Conservation (phyloP, 441 rosid genomes). For the Syzygium syzygioides region DNA sequence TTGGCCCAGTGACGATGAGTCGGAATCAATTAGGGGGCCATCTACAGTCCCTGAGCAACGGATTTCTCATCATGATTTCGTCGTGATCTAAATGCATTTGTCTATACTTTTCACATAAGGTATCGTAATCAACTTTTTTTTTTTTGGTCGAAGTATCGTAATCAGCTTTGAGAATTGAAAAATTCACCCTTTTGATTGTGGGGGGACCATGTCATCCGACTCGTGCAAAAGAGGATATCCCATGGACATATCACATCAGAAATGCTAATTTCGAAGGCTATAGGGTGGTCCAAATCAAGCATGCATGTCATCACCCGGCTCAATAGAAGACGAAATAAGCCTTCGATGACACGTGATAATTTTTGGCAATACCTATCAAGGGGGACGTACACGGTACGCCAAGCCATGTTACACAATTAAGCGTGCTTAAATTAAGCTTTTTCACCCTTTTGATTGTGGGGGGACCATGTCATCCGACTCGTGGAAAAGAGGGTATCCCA, state of each 20-base stretch:
- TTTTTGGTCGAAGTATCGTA: no score
- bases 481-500: background rate
- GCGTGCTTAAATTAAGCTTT: background rate
- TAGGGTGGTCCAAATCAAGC: background rate
- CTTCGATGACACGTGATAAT: background rate
- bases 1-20: background rate
- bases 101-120: no score
- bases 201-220: background rate
- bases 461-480: background rate
- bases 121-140: background rate
- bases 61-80: background rate
- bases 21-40: background rate
- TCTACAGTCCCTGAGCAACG: background rate
- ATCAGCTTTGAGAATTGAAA: background rate
- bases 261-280: background rate
- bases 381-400: rapidly evolving
- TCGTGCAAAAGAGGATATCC: background rate
- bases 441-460: background rate
- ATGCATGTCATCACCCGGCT: background rate
- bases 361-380: background rate
- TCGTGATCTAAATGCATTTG: background rate
- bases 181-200: background rate
- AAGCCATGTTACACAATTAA: background rate
- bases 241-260: background rate
- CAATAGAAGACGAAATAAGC: background rate